phyloP scores from a whole-genome alignment of 352 stramenopile genomes.

The Phytophthora sp. region DNA sequence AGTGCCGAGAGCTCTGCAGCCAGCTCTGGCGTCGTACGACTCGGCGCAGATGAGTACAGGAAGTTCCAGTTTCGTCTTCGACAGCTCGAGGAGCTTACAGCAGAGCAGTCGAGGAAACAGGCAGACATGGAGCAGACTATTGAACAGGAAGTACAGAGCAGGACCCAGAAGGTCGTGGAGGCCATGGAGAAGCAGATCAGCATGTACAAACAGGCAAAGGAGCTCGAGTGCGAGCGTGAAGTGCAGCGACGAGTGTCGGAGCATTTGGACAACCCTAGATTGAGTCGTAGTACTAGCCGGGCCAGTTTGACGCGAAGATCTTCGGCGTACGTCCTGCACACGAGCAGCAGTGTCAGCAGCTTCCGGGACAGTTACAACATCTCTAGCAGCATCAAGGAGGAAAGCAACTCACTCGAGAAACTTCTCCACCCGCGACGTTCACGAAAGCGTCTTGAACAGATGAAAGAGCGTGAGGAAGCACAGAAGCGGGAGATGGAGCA shows the following conservation, averaged over 20 bases:
- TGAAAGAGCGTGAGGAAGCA: constrained; percentile 74
- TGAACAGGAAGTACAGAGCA: constrained; percentile 69
- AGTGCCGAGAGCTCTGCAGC: constrained; percentile 34
- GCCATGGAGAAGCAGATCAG: constrained; percentile 86
- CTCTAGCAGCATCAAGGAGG: constrained; percentile 40
- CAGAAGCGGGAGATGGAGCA: constrained; percentile 88
- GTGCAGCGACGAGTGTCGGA: constrained; percentile 75
- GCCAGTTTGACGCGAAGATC: constrained; percentile 26
- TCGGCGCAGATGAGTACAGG: constrained; percentile 78
- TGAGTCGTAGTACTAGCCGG: constrained; percentile 29
- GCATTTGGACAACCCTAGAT: constrained; percentile 35
- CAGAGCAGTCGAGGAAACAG: constrained; percentile 76
- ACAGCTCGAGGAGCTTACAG: constrained; percentile 76
- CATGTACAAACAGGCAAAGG: constrained; percentile 88
- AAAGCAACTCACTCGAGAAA: constrained; percentile 73
- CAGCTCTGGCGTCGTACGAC: constrained; percentile 47
- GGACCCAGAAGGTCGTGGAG: constrained; percentile 71
- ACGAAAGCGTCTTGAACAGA: constrained; percentile 61
- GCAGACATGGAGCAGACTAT: constrained; percentile 79
- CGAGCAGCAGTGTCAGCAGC: constrained; percentile 30
- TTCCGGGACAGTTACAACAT: constrained; percentile 51
- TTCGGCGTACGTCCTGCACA: constrained; percentile 22
- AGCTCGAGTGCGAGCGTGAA: constrained; percentile 80
- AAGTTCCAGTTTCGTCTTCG: constrained; percentile 86
- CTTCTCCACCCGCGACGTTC: constrained; percentile 77